A percentile compares a stretch with the other conserved stretches of the same genome.
Conservation (phyloP, 78 protist species). For the Dictyostelium capitatum region DNA sequence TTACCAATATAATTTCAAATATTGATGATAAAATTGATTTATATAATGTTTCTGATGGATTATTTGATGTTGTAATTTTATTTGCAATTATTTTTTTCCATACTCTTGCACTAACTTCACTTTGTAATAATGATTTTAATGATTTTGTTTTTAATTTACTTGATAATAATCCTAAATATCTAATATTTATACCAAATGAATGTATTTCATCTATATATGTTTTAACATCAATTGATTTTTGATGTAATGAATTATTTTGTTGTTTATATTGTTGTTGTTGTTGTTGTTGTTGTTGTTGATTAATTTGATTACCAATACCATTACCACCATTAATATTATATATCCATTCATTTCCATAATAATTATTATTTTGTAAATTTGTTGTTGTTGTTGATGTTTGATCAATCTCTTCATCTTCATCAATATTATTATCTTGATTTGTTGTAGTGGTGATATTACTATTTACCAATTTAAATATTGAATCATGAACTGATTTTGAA, state of each 20-base stretch:
- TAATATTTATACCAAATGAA: conserved; percentile 54
- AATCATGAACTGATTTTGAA: conserved; percentile 8
- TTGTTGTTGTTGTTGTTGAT: background rate
- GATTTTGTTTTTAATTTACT: background rate
- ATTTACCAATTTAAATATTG: background rate
- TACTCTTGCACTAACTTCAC: conserved; percentile 50
- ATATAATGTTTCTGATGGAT: conserved; percentile 20
- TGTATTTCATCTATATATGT: conserved; percentile 18
- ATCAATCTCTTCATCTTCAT: conserved; percentile 1
- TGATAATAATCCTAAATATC: conserved; percentile 58
- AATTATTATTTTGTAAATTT: background rate
- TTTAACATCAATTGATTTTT: conserved; percentile 1
- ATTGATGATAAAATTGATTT: background rate
- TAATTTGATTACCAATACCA: background rate
- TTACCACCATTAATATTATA: background rate
- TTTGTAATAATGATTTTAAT: conserved; percentile 3
- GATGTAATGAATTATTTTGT: background rate
- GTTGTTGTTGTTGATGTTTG: background rate
- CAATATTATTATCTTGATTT: background rate
- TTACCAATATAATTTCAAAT: background rate
- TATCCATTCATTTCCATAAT: background rate
- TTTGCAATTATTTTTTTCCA: conserved; percentile 41
- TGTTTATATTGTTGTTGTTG: background rate
- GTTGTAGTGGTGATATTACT: background rate
- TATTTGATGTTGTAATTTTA: background rate